Conservation (phyloP, 2,329 filamentous ascomycete genomes). For the Fusarium domesticum region DNA sequence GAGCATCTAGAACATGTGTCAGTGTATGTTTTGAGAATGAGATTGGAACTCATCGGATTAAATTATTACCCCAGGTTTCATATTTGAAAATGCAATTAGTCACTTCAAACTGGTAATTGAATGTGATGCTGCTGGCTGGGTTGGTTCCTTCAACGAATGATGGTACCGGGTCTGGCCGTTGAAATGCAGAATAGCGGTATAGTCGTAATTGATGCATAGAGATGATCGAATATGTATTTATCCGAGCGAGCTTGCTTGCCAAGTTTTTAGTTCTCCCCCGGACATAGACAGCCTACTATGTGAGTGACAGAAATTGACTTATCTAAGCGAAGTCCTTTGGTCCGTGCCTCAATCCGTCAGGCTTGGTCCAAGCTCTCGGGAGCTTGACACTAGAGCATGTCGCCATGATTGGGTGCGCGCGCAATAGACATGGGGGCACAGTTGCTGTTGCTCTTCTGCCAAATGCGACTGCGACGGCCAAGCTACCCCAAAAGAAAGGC, state of each 20-base stretch:
- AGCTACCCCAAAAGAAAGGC: slow-evolving; percentile 13
- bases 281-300: too few relatives aligned
- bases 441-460: slow-evolving; percentile 13
- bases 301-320: slow-evolving; percentile 2
- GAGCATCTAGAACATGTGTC: slow-evolving; percentile 36
- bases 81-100: slow-evolving; percentile 4
- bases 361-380: slow-evolving; percentile 32
- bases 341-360: slow-evolving; percentile 22
- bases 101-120: too few relatives aligned
- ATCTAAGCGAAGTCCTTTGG: slow-evolving; percentile 17
- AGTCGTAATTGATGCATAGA: slow-evolving; percentile 29
- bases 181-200: slow-evolving; percentile 17
- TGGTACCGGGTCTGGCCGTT: slow-evolving; percentile 1
- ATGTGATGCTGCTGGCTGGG: too few relatives aligned
- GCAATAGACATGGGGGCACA: slow-evolving; percentile 14
- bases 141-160: slow-evolving; percentile 1
- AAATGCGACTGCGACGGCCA: slow-evolving; percentile 28
- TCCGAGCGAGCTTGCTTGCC: background rate
- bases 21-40: background rate
- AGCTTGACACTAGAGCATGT: slow-evolving; percentile 23
- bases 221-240: background rate
- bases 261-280: too few relatives aligned
- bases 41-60: too few relatives aligned
- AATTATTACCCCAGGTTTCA: slow-evolving; percentile 31
- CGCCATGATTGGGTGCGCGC: slow-evolving; percentile 26